These are phyloP conservation scores for Fusarium sp. DNA, from an alignment of 2,329 filamentous ascomycete genomes.

Conservation along the genomic window DNA sequence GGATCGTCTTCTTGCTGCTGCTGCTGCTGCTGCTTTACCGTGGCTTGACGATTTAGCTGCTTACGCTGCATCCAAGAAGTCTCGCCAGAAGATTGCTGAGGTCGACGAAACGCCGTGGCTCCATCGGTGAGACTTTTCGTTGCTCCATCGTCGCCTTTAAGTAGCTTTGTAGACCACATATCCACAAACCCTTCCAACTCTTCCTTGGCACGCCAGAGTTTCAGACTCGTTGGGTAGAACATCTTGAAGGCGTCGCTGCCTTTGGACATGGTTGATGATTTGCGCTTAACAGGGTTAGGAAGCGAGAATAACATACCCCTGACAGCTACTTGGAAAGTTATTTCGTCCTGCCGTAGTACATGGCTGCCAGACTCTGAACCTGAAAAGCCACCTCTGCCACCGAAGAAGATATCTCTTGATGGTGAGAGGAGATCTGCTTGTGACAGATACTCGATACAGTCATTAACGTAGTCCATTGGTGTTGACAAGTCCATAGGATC, in stretches of 20 bases:
- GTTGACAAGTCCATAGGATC: constrained; percentile 61
- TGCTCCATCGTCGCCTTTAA: constrained; percentile 61
- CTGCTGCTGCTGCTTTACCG: constrained; percentile 16
- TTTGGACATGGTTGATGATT: constrained; percentile 55
- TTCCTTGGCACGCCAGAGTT: constrained; percentile 84
- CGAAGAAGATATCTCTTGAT: constrained; percentile 74
- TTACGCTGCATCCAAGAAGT: constrained; percentile 49
- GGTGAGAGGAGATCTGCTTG: constrained; percentile 86
- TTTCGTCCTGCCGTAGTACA: constrained; percentile 87
- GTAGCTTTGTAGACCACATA: constrained; percentile 69
- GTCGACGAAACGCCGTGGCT: constrained; percentile 59
- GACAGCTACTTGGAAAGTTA: constrained; percentile 90
- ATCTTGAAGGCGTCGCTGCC: constrained; percentile 79
- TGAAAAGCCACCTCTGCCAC: constrained; percentile 63
- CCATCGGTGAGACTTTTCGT: constrained; percentile 55
- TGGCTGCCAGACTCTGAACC: constrained; percentile 72
- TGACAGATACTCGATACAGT: constrained; percentile 87
- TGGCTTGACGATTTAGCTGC: constrained; percentile 39
- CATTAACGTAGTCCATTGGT: constrained; percentile 80
- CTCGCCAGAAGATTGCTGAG: constrained; percentile 45
- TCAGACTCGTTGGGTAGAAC: constrained; percentile 88
- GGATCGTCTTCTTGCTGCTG: constrained; percentile 33
- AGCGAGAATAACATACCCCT: constrained; percentile 86
- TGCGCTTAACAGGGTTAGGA: constrained; percentile 85
- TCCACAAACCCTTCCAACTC: constrained; percentile 81